Evolutionary conservation across 495 filamentous ascomycete species (phyloP).

Genomic region (Echria macrotheca): DNA sequence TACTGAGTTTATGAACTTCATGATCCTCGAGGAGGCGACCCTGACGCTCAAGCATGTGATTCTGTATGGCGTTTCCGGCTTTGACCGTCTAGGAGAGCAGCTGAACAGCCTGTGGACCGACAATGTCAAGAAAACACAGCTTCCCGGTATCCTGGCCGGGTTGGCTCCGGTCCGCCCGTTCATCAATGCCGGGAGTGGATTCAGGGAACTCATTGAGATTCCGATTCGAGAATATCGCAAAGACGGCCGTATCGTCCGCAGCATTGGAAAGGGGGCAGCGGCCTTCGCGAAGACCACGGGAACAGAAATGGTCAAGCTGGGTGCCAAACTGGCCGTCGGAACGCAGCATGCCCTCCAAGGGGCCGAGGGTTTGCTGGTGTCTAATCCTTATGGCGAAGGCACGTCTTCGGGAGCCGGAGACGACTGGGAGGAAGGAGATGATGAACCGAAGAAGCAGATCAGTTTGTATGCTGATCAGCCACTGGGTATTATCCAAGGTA

Average conservation of each 20-base stretch:
- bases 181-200: conserved; percentile 82
- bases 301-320: conserved; percentile 83
- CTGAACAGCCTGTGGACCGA: conserved; percentile 98
- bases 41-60: conserved; percentile 85
- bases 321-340: conserved; percentile 90
- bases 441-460: conserved; percentile 64
- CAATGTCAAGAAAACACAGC: conserved; percentile 83
- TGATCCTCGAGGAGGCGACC: conserved; percentile 82
- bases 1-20: conserved; percentile 98
- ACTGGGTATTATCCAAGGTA: conserved; percentile 74
- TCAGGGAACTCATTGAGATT: conserved; percentile 78
- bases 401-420: conserved; percentile 27
- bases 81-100: conserved; percentile 78
- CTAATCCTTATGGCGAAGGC: conserved; percentile 35
- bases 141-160: conserved; percentile 82
- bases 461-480: conserved; percentile 93
- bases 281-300: conserved; percentile 90
- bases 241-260: conserved; percentile 86
- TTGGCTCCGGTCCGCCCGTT: conserved; percentile 84
- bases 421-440: conserved; percentile 60
- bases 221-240: conserved; percentile 90
- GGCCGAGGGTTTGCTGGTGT: conserved; percentile 70
- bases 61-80: conserved; percentile 84
- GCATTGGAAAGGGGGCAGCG: conserved; percentile 81
- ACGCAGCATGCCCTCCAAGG: conserved; percentile 87